Evolutionary conservation across 768 basidiomycete genomes (phyloP).

Genomic region (Phlegmacium glaucopus): DNA sequence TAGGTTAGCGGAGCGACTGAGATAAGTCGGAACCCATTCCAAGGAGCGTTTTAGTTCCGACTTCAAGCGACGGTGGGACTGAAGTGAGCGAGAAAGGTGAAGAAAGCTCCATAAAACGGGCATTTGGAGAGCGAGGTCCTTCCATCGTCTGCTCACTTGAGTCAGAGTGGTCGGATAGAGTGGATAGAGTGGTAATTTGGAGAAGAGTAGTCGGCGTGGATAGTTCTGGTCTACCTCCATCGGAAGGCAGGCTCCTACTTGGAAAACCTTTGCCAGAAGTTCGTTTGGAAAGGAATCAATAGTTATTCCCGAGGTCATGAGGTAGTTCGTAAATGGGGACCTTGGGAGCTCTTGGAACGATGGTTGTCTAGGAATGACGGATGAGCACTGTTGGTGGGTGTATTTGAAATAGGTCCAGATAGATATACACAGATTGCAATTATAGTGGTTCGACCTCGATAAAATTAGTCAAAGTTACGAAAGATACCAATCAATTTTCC

Average conservation of each 20-base stretch:
- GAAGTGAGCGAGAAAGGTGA: slow-evolving; percentile 19
- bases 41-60: slow-evolving; percentile 12
- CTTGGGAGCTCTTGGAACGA: not conserved
- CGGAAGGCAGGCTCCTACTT: slow-evolving; percentile 13
- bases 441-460: no score
- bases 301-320: not conserved
- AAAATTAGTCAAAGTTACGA: no score
- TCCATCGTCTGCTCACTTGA: slow-evolving; percentile 24
- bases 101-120: slow-evolving; percentile 21
- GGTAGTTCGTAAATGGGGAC: no score
- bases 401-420: no score
- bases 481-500: no score
- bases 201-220: slow-evolving; percentile 23
- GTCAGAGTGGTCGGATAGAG: slow-evolving; percentile 16
- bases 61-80: slow-evolving; percentile 19
- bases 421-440: no score
- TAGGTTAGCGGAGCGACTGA: slow-evolving; percentile 14
- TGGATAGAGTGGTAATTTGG: slow-evolving; percentile 15
- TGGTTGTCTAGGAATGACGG: no score
- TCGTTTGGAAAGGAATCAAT: slow-evolving; percentile 23
- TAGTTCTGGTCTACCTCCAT: slow-evolving; percentile 21
- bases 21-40: slow-evolving; percentile 21
- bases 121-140: slow-evolving; percentile 15
- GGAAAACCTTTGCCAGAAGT: slow-evolving; percentile 25
- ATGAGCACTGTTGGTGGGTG: no score